phyloP scores from a whole-genome alignment of 208 protist genomes.

The Sergeia podlipaevii region DNA sequence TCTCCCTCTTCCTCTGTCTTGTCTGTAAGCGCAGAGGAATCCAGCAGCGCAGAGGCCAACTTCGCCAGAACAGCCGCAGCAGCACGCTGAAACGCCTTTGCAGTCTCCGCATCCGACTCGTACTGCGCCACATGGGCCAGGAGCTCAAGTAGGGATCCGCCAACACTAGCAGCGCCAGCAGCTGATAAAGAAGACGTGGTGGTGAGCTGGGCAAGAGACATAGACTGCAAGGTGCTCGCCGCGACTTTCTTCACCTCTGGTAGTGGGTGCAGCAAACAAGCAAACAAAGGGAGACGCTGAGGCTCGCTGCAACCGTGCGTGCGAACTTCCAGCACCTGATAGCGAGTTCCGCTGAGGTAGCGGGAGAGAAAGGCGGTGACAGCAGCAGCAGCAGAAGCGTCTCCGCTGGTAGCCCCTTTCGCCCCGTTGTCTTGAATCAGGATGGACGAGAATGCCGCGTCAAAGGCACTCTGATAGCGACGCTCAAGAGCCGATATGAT shows the following conservation, averaged over 20 bases:
- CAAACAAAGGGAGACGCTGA: slow-evolving; percentile 71
- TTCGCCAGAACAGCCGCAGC: slow-evolving; percentile 9
- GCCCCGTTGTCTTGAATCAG: slow-evolving; percentile 20
- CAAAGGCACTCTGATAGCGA: slow-evolving; percentile 61
- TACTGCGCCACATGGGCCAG: slow-evolving; percentile 30
- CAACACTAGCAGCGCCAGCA: neutral
- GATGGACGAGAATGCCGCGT: slow-evolving; percentile 53
- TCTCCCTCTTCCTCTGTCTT: slow-evolving; percentile 11
- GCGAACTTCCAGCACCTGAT: slow-evolving; percentile 57
- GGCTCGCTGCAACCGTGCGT: slow-evolving; percentile 6
- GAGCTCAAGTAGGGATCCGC: slow-evolving; percentile 20
- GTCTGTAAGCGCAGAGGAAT: neutral
- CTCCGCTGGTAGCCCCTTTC: neutral
- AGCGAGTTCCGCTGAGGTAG: slow-evolving; percentile 74
- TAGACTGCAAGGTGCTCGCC: slow-evolving; percentile 32
- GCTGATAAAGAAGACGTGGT: slow-evolving; percentile 13
- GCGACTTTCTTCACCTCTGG: slow-evolving; percentile 58
- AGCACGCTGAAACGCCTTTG: slow-evolving; percentile 13
- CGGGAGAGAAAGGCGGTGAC: slow-evolving; percentile 52
- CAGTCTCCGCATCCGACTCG: slow-evolving; percentile 15
- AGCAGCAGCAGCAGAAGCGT: slow-evolving; percentile 18
- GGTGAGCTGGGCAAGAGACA: slow-evolving; percentile 41
- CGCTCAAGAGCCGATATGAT: slow-evolving; percentile 60
- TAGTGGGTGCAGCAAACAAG: slow-evolving; percentile 74
- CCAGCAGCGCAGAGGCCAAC: slow-evolving; percentile 1